These are phyloP conservation scores for Tulasnella sp. DNA, from an alignment of 768 basidiomycete species.

Conservation along the genomic window DNA sequence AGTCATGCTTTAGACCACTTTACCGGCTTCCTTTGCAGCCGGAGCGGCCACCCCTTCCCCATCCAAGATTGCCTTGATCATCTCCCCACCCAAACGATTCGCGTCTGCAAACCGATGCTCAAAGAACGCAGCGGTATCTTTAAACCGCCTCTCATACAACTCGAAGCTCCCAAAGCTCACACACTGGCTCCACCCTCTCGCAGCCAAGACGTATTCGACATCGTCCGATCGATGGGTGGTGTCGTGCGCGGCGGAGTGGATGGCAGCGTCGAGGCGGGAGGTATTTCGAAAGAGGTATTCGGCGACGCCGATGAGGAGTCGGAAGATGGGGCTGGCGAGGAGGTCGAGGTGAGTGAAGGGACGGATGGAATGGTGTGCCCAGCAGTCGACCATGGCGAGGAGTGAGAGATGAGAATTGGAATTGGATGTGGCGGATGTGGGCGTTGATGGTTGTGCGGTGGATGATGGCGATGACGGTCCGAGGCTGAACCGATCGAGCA, in stretches of 20 bases:
- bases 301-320: slow-evolving; percentile 93
- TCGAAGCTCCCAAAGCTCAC: slow-evolving; percentile 89
- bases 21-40: not conserved
- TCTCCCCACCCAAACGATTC: slow-evolving; percentile 65
- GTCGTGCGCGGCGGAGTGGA: slow-evolving; percentile 65
- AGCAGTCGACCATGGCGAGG: slow-evolving; percentile 97
- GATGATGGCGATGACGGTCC: slow-evolving; percentile 9
- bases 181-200: slow-evolving; percentile 92
- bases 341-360: slow-evolving; percentile 86
- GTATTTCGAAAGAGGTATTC: slow-evolving; percentile 81
- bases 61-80: slow-evolving; percentile 68
- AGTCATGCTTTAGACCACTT: too few relatives aligned
- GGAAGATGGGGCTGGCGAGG: slow-evolving; percentile 92
- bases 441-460: slow-evolving; percentile 24
- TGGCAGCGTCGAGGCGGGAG: slow-evolving; percentile 50
- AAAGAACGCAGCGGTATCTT: slow-evolving; percentile 71
- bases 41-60: not conserved
- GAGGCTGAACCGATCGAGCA: slow-evolving; percentile 84
- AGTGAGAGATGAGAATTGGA: slow-evolving; percentile 88
- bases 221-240: slow-evolving; percentile 78
- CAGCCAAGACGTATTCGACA: slow-evolving; percentile 86
- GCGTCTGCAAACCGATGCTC: slow-evolving; percentile 80
- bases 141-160: slow-evolving; percentile 70
- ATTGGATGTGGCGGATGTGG: slow-evolving; percentile 23
- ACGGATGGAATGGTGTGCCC: slow-evolving; percentile 76